Evolutionary conservation across 768 basidiomycete species (phyloP).

Genomic region (Suillus weaverae): DNA sequence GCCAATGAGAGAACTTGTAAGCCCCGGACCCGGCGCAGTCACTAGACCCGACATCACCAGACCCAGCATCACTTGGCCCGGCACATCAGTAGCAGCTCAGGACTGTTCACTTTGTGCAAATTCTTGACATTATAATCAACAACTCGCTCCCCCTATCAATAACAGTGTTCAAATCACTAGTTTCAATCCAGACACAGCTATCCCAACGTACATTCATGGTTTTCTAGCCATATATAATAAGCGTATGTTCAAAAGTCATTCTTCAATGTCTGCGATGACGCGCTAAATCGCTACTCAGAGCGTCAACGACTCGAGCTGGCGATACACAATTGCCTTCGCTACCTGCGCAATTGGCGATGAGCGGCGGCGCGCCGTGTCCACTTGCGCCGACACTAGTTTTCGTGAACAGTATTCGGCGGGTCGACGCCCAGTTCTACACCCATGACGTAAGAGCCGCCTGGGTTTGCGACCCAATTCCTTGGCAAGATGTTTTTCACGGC

Average conservation of each 20-base stretch:
- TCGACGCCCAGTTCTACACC: not conserved
- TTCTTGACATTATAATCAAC: not conserved
- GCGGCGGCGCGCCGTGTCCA: constrained; percentile 24
- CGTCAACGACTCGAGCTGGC: not conserved
- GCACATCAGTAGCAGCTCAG: too few relatives aligned
- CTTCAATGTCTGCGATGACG: not conserved
- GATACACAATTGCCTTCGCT: constrained; percentile 23
- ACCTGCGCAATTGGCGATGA: constrained; percentile 24
- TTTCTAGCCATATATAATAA: not conserved
- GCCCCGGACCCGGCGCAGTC: too few relatives aligned
- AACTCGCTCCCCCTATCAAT: not conserved
- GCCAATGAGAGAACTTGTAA: too few relatives aligned
- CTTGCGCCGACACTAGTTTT: not conserved
- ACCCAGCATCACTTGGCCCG: too few relatives aligned
- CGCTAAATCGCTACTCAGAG: not conserved
- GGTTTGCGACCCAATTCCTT: not conserved
- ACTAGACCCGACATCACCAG: too few relatives aligned
- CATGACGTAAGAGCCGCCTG: not conserved
- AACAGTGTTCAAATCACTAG: not conserved
- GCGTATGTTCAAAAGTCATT: not conserved
- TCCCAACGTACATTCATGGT: too few relatives aligned
- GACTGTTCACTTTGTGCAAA: too few relatives aligned
- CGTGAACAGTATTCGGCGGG: not conserved
- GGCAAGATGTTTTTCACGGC: not conserved
- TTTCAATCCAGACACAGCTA: not conserved